Percentiles rank a stretch among this genome's conserved stretches.
phyloP scores from a whole-genome alignment of 2,329 filamentous ascomycete species.

The Leptodontidium sp. region DNA sequence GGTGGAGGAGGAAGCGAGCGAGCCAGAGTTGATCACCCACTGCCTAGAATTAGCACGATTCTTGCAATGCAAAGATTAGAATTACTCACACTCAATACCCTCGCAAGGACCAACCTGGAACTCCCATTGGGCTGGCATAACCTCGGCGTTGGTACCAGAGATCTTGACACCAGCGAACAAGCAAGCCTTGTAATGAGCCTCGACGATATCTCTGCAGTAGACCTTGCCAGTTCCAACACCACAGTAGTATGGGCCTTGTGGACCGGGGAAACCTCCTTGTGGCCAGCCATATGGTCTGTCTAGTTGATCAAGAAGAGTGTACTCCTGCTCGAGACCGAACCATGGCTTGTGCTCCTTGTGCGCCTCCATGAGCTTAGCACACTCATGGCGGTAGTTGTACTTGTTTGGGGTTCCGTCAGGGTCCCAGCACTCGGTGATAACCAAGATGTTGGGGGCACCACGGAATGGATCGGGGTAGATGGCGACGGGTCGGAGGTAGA shows the following conservation, averaged over 20 bases:
- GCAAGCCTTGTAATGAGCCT: conserved; percentile 88
- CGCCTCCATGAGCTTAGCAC: conserved; percentile 86
- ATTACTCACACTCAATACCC: conserved; percentile 77
- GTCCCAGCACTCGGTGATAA: conserved; percentile 95
- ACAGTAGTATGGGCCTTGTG: conserved; percentile 95
- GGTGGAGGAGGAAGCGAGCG: conserved; percentile 86
- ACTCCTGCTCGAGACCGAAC: conserved; percentile 99
- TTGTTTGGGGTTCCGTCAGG: conserved; percentile 95
- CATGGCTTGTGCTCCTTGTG: conserved; percentile 86
- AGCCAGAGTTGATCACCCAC: conserved; percentile 98
- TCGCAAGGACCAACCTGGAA: conserved; percentile 93
- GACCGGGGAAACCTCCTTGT: conserved; percentile 78
- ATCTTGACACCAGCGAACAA: conserved; percentile 91
- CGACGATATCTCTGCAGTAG: conserved; percentile 96
- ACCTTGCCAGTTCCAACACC: conserved; percentile 98
- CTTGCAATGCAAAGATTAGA: conserved; percentile 15
- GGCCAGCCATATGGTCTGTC: conserved; percentile 95
- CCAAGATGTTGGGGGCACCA: conserved; percentile 87
- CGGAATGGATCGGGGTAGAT: conserved; percentile 94
- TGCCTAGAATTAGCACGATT: conserved; percentile 48
- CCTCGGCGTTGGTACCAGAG: conserved; percentile 98
- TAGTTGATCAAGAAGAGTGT: conserved; percentile 87
- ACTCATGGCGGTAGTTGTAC: conserved; percentile 97
- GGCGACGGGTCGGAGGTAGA: conserved; percentile 91
- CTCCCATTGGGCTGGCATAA: conserved; percentile 98